A percentile compares a stretch with the other conserved stretches of the same genome.
Conservation (phyloP, 345 rosid genomes). For the Dovyalis caffra region DNA sequence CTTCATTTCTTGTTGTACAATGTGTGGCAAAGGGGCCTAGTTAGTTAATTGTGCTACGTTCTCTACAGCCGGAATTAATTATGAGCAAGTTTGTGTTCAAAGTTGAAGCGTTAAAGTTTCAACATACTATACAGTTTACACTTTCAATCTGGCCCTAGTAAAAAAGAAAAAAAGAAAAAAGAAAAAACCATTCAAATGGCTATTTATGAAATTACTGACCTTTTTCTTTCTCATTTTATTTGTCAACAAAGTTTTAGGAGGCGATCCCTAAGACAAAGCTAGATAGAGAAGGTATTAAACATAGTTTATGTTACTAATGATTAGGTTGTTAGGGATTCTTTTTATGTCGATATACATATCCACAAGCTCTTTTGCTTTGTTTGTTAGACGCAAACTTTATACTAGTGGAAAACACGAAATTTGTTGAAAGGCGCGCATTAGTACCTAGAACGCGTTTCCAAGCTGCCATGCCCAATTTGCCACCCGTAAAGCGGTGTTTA, state of each 20-base stretch:
- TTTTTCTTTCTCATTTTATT: neutral
- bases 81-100: neutral
- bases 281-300: neutral
- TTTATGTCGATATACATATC: neutral
- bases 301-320: conserved; percentile 27
- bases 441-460: conserved; percentile 30
- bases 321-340: conserved; percentile 42
- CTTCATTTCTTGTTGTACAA: neutral
- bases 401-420: conserved; percentile 43
- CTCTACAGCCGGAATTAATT: neutral
- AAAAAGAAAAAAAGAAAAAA: too few relatives aligned
- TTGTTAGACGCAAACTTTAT: conserved; percentile 11
- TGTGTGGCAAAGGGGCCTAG: neutral
- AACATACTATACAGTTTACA: too few relatives aligned
- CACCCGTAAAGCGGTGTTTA: conserved; percentile 18
- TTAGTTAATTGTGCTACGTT: neutral
- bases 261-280: neutral
- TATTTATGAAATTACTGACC: neutral
- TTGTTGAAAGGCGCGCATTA: conserved; percentile 11
- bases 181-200: neutral
- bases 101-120: neutral
- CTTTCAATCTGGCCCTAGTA: too few relatives aligned
- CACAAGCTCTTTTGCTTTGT: conserved; percentile 12
- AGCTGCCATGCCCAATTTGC: conserved; percentile 26
- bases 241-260: neutral